Evolutionary conservation across 2,329 filamentous ascomycete species (phyloP).

Genomic region (Hypoxylon sp.): DNA sequence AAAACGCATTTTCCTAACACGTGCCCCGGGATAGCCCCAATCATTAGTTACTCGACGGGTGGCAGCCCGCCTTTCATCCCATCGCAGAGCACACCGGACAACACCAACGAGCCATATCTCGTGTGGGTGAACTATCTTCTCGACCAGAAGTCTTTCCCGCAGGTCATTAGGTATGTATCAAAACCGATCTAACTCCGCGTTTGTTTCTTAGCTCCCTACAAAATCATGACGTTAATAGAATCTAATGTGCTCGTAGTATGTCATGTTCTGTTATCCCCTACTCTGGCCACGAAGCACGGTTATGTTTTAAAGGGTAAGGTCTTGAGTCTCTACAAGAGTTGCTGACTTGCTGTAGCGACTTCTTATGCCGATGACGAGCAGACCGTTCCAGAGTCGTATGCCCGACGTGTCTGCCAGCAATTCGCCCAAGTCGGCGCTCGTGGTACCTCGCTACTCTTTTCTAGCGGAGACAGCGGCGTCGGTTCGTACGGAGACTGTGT

Average conservation of each 20-base stretch:
- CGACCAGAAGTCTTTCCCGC: constrained; percentile 62
- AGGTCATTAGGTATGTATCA: constrained; percentile 61
- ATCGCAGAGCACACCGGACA: constrained; percentile 44
- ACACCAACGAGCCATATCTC: constrained; percentile 70
- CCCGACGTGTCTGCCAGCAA: constrained; percentile 65
- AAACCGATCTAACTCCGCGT: background rate
- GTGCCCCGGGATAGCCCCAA: constrained; percentile 41
- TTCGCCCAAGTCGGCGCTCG: constrained; percentile 68
- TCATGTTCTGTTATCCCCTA: constrained; percentile 4
- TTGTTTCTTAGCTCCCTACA: background rate
- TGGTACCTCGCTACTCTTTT: constrained; percentile 66
- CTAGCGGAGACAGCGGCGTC: constrained; percentile 65
- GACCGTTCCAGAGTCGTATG: constrained; percentile 66
- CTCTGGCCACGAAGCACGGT: background rate
- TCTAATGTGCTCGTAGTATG: constrained; percentile 37
- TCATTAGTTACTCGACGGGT: constrained; percentile 54
- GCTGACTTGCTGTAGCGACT: constrained; percentile 54
- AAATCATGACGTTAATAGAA: background rate
- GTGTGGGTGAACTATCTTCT: constrained; percentile 68
- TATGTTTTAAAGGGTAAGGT: too few species aligned
- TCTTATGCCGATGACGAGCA: constrained; percentile 73
- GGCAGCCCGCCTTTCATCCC: constrained; percentile 54
- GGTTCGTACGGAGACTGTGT: constrained; percentile 59
- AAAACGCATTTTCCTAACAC: constrained; percentile 15
- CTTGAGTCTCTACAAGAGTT: background rate